Base-by-base conservation (phyloP, 331 rosid genomes). In the Rhamnella rubrinervis region DNA sequence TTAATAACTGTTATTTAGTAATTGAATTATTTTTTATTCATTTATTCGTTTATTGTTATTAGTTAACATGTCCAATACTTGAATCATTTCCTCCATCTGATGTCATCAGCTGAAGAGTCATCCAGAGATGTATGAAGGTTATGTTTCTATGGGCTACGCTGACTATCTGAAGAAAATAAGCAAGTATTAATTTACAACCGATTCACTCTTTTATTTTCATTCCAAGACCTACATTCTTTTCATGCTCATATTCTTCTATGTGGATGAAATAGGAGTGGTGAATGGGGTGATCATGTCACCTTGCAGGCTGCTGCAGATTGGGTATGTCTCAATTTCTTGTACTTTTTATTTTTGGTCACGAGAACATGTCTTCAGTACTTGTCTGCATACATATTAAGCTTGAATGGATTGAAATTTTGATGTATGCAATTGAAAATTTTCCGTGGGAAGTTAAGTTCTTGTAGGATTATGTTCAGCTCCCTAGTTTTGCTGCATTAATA, bases 271-370 rank as follows among this genome's bases (percentile, higher is more conserved):
- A 93, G 98, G 92, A 85, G 75, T 67, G 98, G 97, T 38, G 98
- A 93, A 80, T 93, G 98, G 98, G 98, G 98, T 37, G 98, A 93
- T 76, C 98, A 93, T 71, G 96, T 93, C 55, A 93, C 98, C 0
- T 76, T 93, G 78, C 98, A 93, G 84, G 98, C 98, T 75, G 98
- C 98, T 65, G 92, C 98, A 59, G 98, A 93, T 84, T 88, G 85
- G 96, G 98, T 93, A 91, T 37, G 80, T 57, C 55, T 21, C 68
- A 59, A 60, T 67, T 47, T 63, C 6, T 8, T 2, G 31, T 15
- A 11, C 12, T 66, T 63, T 28, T 47, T 23, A 46, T 2, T 44
- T 65, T 68, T 67, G 4, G 47, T 16, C 47, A 40, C 2, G 13
- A 40, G 47, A 40, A 40, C 47, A 40, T 49, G 20, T 28, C 41